Base-by-base conservation (phyloP, 768 basidiomycete species). In the Termitomyces sp. region DNA sequence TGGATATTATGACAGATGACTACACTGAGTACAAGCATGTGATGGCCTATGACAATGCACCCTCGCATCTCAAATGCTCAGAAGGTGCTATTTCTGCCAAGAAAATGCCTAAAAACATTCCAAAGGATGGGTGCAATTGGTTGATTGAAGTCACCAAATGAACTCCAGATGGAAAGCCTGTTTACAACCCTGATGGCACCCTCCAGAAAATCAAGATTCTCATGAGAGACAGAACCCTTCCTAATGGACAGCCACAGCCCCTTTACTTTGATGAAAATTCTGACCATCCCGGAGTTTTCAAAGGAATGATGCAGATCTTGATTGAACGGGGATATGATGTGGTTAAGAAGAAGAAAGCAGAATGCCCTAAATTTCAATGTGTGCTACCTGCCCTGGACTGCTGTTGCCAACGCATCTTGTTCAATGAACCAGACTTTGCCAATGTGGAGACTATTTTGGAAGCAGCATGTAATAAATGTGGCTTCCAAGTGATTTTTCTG, bases 361-460 rank as follows among this genome's bases (percentile, higher is more conserved):
- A 78, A 56, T 78, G 76, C 32, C 22, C 22, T 15, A 33, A 33
- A 28, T 51, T 51, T 33, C 16, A 51, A 2, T 58, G 62, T 64
- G 11, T 46, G 64, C 8, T 78, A 78, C 63, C 70, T 78, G 38
- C 68, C 67, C 56, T 45, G 0, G 57, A 65, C n/a, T 78, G 77
- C 60, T 79, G 77, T 65, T 73, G 68, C 58, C 71, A 71, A 2
- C 60, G 73, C 1, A 59, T 76, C 2, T 72, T 81, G 0, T 79
- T 68, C 67, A 73, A 72, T 54, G 62, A 81, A 51, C 74, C 75
- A 1, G 79, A 82, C 59, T n/a, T n/a, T n/a, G n/a, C n/a, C n/a
- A n/a, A n/a, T n/a, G n/a, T n/a, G n/a, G n/a, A n/a, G n/a, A n/a
- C 81, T 81, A 35, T 35, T 35, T 35, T 35, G 33, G 33, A 35